A percentile compares a stretch with the other conserved stretches of the same genome.
phyloP scores from a whole-genome alignment of 2,329 filamentous ascomycete genomes.

The Phialemoniopsis sp. region DNA sequence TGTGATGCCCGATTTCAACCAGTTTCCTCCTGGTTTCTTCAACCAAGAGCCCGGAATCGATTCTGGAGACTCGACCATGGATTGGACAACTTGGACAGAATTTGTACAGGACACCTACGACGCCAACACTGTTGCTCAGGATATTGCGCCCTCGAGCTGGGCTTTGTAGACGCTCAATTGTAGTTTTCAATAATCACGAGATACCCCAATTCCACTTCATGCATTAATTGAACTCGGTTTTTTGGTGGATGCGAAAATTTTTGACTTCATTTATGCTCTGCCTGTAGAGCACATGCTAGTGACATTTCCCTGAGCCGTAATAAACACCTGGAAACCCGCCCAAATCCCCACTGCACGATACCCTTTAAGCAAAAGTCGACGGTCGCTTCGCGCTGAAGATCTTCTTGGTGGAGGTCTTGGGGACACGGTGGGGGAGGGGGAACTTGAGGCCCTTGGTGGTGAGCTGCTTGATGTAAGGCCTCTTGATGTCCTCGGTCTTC shows the following conservation, averaged over 20 bases:
- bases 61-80: constrained; percentile 14
- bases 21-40: constrained; percentile 14
- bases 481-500: constrained; percentile 91
- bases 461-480: constrained; percentile 99
- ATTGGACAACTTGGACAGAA: constrained; percentile 38
- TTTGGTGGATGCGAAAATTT: constrained; percentile 19
- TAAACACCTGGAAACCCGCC: constrained; percentile 58
- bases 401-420: constrained; percentile 81
- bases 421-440: constrained; percentile 94
- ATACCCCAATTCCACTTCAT: constrained; percentile 4
- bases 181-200: neutral
- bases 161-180: neutral
- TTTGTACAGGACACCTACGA: constrained; percentile 36
- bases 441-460: constrained; percentile 92
- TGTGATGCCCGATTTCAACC: neutral
- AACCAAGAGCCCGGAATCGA: constrained; percentile 7
- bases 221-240: constrained; percentile 15
- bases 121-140: constrained; percentile 2
- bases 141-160: too few relatives aligned
- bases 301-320: constrained; percentile 56
- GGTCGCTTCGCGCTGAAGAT: constrained; percentile 90
- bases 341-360: constrained; percentile 45
- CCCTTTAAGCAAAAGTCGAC: constrained; percentile 92
- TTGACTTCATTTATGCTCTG: constrained; percentile 39
- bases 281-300: constrained; percentile 52